Evolutionary conservation across 2,329 filamentous ascomycete species (phyloP).

Genomic region (Cercospora beticola): DNA sequence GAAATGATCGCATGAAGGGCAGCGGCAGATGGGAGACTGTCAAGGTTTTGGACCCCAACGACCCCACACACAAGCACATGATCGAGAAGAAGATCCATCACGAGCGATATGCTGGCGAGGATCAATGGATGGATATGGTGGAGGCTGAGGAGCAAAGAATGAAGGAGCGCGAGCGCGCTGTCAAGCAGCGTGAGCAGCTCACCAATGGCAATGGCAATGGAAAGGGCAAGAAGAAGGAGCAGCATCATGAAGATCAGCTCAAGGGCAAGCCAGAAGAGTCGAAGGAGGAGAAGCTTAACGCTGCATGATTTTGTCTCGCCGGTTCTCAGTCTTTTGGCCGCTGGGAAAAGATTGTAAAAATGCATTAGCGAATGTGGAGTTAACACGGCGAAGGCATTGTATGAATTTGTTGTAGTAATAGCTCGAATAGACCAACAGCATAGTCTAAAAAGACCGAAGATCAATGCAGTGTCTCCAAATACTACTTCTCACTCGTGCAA

Average conservation of each 20-base stretch:
- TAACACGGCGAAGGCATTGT: neutral
- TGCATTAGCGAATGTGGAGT: neutral
- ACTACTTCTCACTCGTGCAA: no score
- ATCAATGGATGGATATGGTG: constrained; percentile 93
- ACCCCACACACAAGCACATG: constrained; percentile 77
- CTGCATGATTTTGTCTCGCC: constrained; percentile 15
- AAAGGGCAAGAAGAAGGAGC: constrained; percentile 20
- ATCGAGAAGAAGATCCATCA: constrained; percentile 87
- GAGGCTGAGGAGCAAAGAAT: constrained; percentile 69
- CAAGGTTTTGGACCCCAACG: constrained; percentile 74
- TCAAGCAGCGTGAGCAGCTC: constrained; percentile 30
- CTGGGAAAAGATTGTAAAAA: neutral
- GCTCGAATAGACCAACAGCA: neutral
- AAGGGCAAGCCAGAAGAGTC: constrained; percentile 29
- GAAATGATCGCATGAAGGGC: constrained; percentile 72
- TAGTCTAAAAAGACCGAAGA: neutral
- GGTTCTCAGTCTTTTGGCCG: neutral
- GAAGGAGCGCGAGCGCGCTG: constrained; percentile 50
- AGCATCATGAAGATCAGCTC: constrained; percentile 15
- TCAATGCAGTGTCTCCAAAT: neutral
- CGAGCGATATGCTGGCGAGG: constrained; percentile 82
- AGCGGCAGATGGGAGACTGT: constrained; percentile 81
- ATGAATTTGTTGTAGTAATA: neutral
- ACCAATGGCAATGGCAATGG: constrained; percentile 21
- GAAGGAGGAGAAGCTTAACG: constrained; percentile 27